Base-by-base conservation (phyloP, 2,329 filamentous ascomycete species). In the Capronia coronata region DNA sequence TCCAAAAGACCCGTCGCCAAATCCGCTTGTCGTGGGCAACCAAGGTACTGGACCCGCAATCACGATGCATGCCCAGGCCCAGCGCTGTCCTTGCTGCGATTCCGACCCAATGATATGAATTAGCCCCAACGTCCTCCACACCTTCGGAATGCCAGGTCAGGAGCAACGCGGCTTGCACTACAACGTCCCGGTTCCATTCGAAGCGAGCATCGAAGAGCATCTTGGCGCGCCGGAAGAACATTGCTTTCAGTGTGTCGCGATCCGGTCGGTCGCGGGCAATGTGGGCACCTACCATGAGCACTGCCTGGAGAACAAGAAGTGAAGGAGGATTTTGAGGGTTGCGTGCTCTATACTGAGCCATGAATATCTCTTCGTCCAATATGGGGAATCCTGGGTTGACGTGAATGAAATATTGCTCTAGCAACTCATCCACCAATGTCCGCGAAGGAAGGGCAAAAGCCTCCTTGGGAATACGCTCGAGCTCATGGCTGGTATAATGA, bases 341-440 rank as follows among this genome's bases (percentile, higher is more conserved):
- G 74, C 63, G 97, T 7, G 29, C 29, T 32, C 29, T 32, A 56
- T 78, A 77, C 48, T 73, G 71, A 1, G 65, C 61, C 71, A 76
- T 74, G 55, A 78, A 78, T 21, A 70, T 58, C 22, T 73, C 68
- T 57, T 77, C 72, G 37, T 77, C 74, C 22, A 78, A 64, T 18
- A 78, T 68, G 11, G 75, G 75, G 52, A 74, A 76, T 2, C 72
- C 73, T 1, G 70, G 68, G 49, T 78, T 77, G 45, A 78, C 67
- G 46, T 72, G 68, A 3, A 61, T 62, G 53, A 76, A 78, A 59
- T 76, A 78, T 0, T 74, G 72, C 7, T 69, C 63, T 3, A 79
- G 67, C 13, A 79, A 65, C 48, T 71, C 67, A 59, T 77, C 47
- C 29, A 32, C 29, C 29, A 32, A 32, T 6, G 29, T 32, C 11